Base-by-base conservation (phyloP, 331 rosid genomes). In the Prunus yedoensis region DNA sequence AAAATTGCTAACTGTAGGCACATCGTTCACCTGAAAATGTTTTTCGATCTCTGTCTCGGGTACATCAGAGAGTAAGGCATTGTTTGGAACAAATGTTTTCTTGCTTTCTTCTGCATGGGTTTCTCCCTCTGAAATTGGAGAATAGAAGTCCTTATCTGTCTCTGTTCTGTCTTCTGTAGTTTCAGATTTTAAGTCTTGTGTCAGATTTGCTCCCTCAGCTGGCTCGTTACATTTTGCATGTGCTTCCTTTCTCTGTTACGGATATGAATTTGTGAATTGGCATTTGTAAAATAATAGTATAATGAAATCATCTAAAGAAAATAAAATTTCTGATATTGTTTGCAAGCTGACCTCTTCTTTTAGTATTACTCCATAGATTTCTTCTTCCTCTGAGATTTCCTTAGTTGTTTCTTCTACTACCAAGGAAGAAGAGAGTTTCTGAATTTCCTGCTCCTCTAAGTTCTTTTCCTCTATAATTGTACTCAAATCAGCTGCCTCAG, bases 321-420 rank as follows among this genome's bases (percentile, higher is more conserved):
- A 49, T 17, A 53, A n/a, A 15, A 38, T 45, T 77, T 69, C 23
- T 45, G 68, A 68, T 59, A 52, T 60, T 13, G 14, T 50, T 3
- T 72, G 53, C 30, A 8, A 69, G 27, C 70, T 47, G 11, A 82
- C 86, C 84, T 82, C 82, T 57, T 81, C 21, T 77, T 82, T 54
- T 15, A 65, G 60, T 53, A 57, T 58, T 1, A 16, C 27, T n/a
- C n/a, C 20, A 5, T 52, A 64, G 54, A 60, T 60, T 58, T 76
- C 70, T 5, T 78, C 79, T 43, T 74, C 83, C 65, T 53, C 64
- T 25, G 45, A 9, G 62, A 53, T 23, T 57, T 30, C 73, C 45
- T 64, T 61, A 8, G 50, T 43, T 32, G 21, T 43, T 51, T 61
- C 71, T 43, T 38, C 63, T 64, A 7, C 69, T 18, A 32, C 25